Base-by-base conservation (phyloP, 352 stramenopile species). In the Pythium scleroteichum region DNA sequence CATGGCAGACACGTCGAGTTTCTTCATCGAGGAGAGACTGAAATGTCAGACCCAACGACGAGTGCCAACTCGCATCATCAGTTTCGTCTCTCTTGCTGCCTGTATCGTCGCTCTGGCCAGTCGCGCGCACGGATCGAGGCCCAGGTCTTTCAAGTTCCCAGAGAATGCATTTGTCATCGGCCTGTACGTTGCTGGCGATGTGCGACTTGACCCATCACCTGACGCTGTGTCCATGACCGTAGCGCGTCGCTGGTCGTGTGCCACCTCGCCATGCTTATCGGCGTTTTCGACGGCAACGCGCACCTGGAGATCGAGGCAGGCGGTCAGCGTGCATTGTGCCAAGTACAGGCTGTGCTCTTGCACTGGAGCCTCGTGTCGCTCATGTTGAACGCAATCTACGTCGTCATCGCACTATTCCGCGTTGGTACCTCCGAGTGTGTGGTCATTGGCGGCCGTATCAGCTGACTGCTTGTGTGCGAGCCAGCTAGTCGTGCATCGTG, bases 401-500 rank as follows among this genome's bases (percentile, higher is more conserved):
- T 51, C 16, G 52, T 67, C 14, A 2, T 67, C 12, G 52, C 40
- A 35, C 38, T 67, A n/a, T 67, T 58, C 26, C 23, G 29, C 5
- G 29, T 35, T 58, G 60, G 60, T 67, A 35, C 10, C 29, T 10
- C 29, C 10, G 5, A 10, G 5, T 5, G 5, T 5, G 29, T 35
- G 10, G 5, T 35, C 29, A 10, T 35, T 35, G 5, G 29, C 10
- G 5, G 5, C 5, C 29, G 5, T 5, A 35, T 35, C 29, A 10
- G 29, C 29, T 35, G 29, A 35, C 29, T 35, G 29, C 44, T 35
- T 19, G 29, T 16, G 8, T 55, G 5, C 23, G 2, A 19, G 38
- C 19, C 23, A 67, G 60, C 55, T 76, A 22, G 65, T 73, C 12
- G 69, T 71, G 19, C 60, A 60, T 2, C 64, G 57, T n/a, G 62